A percentile compares a stretch with the other conserved stretches of the same genome.
phyloP scores from a whole-genome alignment of 805 yeast species.

The Ogataea salicorniae region DNA sequence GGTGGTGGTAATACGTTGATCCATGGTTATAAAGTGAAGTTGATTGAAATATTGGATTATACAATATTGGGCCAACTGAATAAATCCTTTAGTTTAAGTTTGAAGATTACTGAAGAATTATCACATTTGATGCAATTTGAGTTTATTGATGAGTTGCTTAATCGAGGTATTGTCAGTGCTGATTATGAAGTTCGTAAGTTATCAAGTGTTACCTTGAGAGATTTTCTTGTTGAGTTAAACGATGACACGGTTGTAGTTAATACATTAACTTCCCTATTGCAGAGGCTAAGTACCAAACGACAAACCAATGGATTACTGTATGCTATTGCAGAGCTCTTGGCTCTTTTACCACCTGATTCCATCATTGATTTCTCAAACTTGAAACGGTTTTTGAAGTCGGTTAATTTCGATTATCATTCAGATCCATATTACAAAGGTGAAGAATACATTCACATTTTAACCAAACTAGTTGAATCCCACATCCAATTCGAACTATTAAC shows the following conservation, averaged over 20 bases:
- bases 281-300: not conserved
- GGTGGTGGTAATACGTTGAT: constrained; percentile 8
- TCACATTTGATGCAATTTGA: constrained; percentile 15
- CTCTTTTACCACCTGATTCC: not conserved
- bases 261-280: not conserved
- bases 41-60: constrained; percentile 59
- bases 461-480: constrained; percentile 6
- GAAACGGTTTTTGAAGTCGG: constrained; percentile 4
- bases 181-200: constrained; percentile 39
- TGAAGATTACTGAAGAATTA: constrained; percentile 8
- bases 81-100: constrained; percentile 31
- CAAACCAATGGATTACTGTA: constrained; percentile 10
- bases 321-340: constrained; percentile 22
- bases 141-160: constrained; percentile 31
- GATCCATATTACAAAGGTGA: constrained; percentile 34
- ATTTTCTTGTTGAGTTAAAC: constrained; percentile 8
- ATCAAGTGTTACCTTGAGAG: constrained; percentile 35
- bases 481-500: constrained; percentile 5
- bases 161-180: constrained; percentile 30
- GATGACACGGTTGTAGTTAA: not conserved
- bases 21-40: constrained; percentile 36
- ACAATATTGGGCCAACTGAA: constrained; percentile 39
- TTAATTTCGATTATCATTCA: constrained; percentile 30
- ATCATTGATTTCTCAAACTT: not conserved
- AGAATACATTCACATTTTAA: constrained; percentile 27